Percentiles rank a stretch among this genome's conserved stretches.
These are phyloP conservation scores for Verticillium dahliae DNA, from an alignment of 2,329 filamentous ascomycete genomes.

Conservation along the genomic window DNA sequence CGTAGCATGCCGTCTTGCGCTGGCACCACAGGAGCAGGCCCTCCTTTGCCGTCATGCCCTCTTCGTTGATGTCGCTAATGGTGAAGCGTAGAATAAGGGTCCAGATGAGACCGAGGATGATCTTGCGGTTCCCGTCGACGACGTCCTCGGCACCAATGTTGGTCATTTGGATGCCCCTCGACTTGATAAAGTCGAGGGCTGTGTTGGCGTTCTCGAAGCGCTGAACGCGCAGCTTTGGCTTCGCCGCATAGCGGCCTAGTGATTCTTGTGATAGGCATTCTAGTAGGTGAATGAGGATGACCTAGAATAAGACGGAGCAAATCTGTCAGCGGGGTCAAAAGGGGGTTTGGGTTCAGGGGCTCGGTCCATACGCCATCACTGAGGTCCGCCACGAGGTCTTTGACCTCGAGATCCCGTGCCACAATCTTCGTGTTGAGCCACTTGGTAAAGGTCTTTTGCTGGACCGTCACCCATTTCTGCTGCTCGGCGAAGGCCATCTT, in stretches of 20 bases:
- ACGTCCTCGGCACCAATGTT: conserved; percentile 98
- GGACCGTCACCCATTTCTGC: conserved; percentile 69
- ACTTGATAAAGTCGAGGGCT: conserved; percentile 87
- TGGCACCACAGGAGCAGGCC: conserved; percentile 95
- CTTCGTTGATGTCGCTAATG: conserved; percentile 97
- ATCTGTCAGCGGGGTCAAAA: conserved; percentile 12
- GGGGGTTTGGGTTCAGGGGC: not conserved
- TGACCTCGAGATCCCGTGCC: conserved; percentile 68
- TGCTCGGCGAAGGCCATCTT: conserved; percentile 61
- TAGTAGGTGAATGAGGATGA: conserved; percentile 92
- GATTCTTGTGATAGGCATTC: conserved; percentile 94
- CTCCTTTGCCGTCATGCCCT: conserved; percentile 96
- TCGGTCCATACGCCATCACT: conserved; percentile 73
- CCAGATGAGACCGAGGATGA: conserved; percentile 96
- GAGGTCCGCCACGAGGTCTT: conserved; percentile 82
- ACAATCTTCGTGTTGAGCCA: conserved; percentile 96
- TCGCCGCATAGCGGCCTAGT: conserved; percentile 91
- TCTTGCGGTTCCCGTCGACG: conserved; percentile 95
- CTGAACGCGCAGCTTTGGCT: conserved; percentile 93
- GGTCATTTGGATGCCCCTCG: conserved; percentile 88
- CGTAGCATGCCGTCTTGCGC: conserved; percentile 96
- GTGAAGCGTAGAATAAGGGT: conserved; percentile 96
- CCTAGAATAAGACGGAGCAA: conserved; percentile 39
- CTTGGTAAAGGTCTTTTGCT: conserved; percentile 99
- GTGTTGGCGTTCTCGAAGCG: conserved; percentile 98